Percentiles rank a stretch among this genome's conserved stretches.
Evolutionary conservation across 805 yeast species (phyloP).

Genomic region (Spathaspora passalidarum): DNA sequence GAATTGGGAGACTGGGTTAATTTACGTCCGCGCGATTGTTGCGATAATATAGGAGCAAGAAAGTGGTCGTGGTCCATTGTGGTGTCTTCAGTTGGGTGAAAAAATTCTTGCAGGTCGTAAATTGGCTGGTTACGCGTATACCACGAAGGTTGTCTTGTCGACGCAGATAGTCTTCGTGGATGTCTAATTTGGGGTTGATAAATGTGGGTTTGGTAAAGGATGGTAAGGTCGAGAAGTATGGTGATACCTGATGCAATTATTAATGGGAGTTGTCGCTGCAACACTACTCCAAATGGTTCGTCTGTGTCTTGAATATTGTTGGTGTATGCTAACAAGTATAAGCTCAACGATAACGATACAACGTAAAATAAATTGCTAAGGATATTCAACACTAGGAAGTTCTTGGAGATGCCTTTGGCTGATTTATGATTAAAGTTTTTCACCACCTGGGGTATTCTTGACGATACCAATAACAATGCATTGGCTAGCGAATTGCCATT

Average conservation of each 20-base stretch:
- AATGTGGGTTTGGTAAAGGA: slow-evolving; percentile 27
- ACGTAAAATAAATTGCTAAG: slow-evolving; percentile 32
- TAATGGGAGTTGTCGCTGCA: slow-evolving; percentile 71
- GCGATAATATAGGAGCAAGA: background rate
- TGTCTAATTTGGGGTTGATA: slow-evolving; percentile 3
- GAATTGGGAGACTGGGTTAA: slow-evolving; percentile 3
- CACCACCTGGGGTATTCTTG: slow-evolving; percentile 35
- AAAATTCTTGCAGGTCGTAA: background rate
- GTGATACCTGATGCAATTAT: slow-evolving; percentile 83
- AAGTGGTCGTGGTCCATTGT: background rate
- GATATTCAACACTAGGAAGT: slow-evolving; percentile 33
- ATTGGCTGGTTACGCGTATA: slow-evolving; percentile 22
- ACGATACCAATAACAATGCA: slow-evolving; percentile 26
- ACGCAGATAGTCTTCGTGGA: background rate
- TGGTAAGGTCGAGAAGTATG: slow-evolving; percentile 49
- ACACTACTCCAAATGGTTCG: slow-evolving; percentile 11
- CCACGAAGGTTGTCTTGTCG: slow-evolving; percentile 35
- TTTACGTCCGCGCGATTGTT: slow-evolving; percentile 8
- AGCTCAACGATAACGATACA: background rate
- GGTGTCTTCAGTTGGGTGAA: background rate
- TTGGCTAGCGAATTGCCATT: background rate
- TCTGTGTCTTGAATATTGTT: slow-evolving; percentile 40
- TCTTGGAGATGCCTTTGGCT: slow-evolving; percentile 34
- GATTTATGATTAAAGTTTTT: slow-evolving; percentile 27
- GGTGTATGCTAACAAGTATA: slow-evolving; percentile 13